Percentiles rank a stretch among this genome's conserved stretches.
phyloP scores from a whole-genome alignment of 1,284 basidiomycete species.

The Flammula alnicola region DNA sequence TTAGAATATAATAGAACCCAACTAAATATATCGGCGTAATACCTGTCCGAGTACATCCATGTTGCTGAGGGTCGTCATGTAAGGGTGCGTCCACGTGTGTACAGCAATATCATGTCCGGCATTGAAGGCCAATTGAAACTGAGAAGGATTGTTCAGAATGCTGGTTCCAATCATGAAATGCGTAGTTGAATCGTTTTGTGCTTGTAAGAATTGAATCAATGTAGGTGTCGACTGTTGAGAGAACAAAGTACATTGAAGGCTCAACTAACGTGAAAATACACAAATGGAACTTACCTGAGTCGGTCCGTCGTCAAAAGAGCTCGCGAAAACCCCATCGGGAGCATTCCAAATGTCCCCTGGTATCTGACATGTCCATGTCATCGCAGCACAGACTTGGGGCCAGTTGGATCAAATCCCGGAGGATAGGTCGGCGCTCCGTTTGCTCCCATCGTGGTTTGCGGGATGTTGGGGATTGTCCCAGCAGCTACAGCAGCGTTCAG shows the following conservation, averaged over 20 bases:
- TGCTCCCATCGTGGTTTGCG: slow-evolving; percentile 45
- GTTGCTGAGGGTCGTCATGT: slow-evolving; percentile 80
- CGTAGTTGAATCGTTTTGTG: slow-evolving; percentile 65
- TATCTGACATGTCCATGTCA: slow-evolving; percentile 64
- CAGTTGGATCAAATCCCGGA: slow-evolving; percentile 51
- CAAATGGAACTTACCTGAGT: slow-evolving; percentile 43
- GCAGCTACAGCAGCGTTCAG: slow-evolving; percentile 63
- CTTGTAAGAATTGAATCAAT: slow-evolving; percentile 56
- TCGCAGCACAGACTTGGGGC: slow-evolving; percentile 66
- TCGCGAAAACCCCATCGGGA: slow-evolving; percentile 59
- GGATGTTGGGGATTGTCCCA: slow-evolving; percentile 74
- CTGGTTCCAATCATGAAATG: slow-evolving; percentile 86
- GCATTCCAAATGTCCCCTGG: slow-evolving; percentile 72
- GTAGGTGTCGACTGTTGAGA: slow-evolving; percentile 32
- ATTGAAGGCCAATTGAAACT: slow-evolving; percentile 58
- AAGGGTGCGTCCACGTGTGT: slow-evolving; percentile 82
- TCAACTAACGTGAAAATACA: too few relatives aligned
- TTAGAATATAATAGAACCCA: slow-evolving; percentile 1
- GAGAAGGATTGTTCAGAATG: slow-evolving; percentile 58
- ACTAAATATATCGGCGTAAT: background rate
- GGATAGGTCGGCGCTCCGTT: slow-evolving; percentile 60
- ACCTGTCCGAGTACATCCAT: slow-evolving; percentile 70
- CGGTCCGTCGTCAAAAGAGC: slow-evolving; percentile 84
- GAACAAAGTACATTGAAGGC: background rate
- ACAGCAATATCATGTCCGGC: slow-evolving; percentile 72